These are phyloP conservation scores for Saururus chinensis DNA, from an alignment of 164 flowering plant species.

Conservation along the genomic window DNA sequence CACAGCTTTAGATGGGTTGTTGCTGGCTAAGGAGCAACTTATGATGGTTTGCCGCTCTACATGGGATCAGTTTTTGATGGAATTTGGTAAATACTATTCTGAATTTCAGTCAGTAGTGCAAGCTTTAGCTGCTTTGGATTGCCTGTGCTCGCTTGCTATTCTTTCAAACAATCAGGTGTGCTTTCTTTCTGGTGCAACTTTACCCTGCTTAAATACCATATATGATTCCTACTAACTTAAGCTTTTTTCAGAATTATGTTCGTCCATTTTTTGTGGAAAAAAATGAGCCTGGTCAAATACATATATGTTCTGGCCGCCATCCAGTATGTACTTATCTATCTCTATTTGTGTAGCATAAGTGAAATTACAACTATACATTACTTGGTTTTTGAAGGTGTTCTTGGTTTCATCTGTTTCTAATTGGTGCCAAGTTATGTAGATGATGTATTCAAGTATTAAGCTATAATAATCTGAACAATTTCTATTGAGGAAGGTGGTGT, in stretches of 20 bases:
- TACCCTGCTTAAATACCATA: neutral
- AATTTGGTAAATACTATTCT: constrained; percentile 48
- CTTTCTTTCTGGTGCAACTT: neutral
- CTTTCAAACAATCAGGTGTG: constrained; percentile 72
- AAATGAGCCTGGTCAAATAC: constrained; percentile 69
- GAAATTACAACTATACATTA: neutral
- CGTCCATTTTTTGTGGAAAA: constrained; percentile 67
- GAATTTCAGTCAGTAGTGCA: constrained; percentile 87
- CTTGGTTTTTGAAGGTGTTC: neutral
- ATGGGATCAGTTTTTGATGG: constrained; percentile 62
- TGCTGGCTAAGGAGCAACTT: constrained; percentile 71
- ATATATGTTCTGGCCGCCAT: constrained; percentile 70
- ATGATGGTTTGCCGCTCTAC: constrained; percentile 50
- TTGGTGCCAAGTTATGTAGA: no score
- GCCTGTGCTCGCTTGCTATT: constrained; percentile 72
- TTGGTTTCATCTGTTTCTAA: neutral
- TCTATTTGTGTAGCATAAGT: neutral
- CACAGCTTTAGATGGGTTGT: constrained; percentile 47
- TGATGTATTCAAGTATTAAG: no score
- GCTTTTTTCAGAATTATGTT: constrained; percentile 59
- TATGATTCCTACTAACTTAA: neutral
- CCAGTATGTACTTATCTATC: constrained; percentile 42
- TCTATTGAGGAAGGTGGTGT: no score
- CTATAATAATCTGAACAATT: no score
- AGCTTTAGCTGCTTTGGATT: constrained; percentile 87